Conservation (phyloP, 2,329 filamentous ascomycete genomes). For the Trichoderma endophyticum region DNA sequence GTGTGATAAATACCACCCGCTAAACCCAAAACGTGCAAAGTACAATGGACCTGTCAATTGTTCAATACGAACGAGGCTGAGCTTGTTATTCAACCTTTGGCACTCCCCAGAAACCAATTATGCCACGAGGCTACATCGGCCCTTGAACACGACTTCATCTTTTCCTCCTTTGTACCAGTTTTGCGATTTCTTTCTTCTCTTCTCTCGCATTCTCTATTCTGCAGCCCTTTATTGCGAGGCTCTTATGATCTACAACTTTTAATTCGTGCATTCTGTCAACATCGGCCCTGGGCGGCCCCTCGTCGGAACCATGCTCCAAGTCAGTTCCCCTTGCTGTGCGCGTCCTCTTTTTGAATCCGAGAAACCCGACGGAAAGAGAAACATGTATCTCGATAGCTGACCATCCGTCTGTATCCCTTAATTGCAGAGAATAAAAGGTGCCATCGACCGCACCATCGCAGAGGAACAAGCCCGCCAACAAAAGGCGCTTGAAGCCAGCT, state of each 20-base stretch:
- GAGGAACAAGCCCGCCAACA: conserved; percentile 88
- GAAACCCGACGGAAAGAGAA: neutral
- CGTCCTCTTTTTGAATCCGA: neutral
- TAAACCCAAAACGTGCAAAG: neutral
- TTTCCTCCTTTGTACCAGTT: neutral
- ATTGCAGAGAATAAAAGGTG: conserved; percentile 71
- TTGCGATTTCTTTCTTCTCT: neutral
- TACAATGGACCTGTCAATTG: neutral
- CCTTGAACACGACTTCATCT: neutral
- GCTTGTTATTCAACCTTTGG: neutral
- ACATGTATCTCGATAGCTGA: conserved; percentile 5
- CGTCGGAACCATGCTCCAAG: conserved; percentile 31
- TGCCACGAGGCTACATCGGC: neutral
- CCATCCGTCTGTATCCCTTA: neutral
- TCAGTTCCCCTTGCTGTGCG: conserved; percentile 22
- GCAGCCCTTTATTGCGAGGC: neutral
- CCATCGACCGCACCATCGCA: conserved; percentile 82
- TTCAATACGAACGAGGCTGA: neutral
- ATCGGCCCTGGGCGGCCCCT: neutral
- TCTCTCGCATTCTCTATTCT: neutral
- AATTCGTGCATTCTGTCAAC: neutral
- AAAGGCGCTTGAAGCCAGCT: conserved; percentile 45
- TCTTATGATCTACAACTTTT: conserved; percentile 1
- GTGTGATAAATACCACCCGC: neutral
- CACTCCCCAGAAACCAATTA: neutral